These are phyloP conservation scores for Suhomyces canberraensis DNA, from an alignment of 805 yeast species.

Conservation along the genomic window DNA sequence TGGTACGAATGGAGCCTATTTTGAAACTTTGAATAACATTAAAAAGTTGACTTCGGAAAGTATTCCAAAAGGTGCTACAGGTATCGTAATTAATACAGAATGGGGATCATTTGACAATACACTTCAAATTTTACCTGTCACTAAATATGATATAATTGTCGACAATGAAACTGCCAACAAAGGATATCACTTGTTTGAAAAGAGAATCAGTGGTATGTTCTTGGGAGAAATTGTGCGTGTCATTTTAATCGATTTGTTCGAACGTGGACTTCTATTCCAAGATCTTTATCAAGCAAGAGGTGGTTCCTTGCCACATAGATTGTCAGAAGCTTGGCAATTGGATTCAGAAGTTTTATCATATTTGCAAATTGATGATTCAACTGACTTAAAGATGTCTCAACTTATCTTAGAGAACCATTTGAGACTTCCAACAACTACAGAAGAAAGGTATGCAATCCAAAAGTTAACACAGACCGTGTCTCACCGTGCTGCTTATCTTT, in stretches of 20 bases:
- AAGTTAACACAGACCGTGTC: slow-evolving; percentile 74
- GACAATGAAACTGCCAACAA: slow-evolving; percentile 75
- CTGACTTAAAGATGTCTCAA: slow-evolving; percentile 67
- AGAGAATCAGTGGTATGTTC: slow-evolving; percentile 89
- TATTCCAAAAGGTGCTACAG: slow-evolving; percentile 45
- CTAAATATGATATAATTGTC: slow-evolving; percentile 70
- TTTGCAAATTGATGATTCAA: slow-evolving; percentile 81
- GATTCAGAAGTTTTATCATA: slow-evolving; percentile 82
- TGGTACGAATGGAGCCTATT: slow-evolving; percentile 95
- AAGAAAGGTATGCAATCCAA: slow-evolving; percentile 75
- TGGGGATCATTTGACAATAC: slow-evolving; percentile 98
- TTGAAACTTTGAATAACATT: slow-evolving; percentile 71
- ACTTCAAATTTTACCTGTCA: slow-evolving; percentile 68
- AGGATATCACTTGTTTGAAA: slow-evolving; percentile 89
- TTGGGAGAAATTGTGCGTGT: slow-evolving; percentile 86
- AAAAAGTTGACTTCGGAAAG: slow-evolving; percentile 54
- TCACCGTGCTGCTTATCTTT: slow-evolving; percentile 81
- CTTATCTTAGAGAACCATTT: slow-evolving; percentile 61
- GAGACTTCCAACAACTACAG: slow-evolving; percentile 64
- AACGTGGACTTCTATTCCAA: slow-evolving; percentile 53
- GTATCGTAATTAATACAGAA: slow-evolving; percentile 92
- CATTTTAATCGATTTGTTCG: slow-evolving; percentile 64
- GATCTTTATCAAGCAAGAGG: slow-evolving; percentile 46
- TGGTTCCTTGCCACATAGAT: slow-evolving; percentile 54
- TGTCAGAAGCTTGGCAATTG: slow-evolving; percentile 72